A percentile compares a stretch with the other conserved stretches of the same genome.
phyloP scores from a whole-genome alignment of 768 basidiomycete species.

The Tubosaeta brunneosetosa region DNA sequence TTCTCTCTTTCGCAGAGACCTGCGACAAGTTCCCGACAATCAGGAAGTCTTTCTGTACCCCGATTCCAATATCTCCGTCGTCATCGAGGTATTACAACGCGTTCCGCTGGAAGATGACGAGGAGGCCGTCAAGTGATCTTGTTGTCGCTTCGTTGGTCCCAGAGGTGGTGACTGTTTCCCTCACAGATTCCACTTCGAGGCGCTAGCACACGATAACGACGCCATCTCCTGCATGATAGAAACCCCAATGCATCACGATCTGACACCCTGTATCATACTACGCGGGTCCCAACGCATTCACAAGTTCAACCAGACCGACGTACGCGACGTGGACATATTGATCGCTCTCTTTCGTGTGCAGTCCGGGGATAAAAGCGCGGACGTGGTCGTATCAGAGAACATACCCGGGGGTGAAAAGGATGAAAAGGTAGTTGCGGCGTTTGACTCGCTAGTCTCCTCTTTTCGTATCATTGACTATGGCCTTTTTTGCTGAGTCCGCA shows the following conservation, averaged over 20 bases:
- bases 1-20: conserved; percentile 34
- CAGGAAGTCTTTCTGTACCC: conserved; percentile 89
- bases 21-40: conserved; percentile 88
- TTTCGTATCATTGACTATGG: conserved; percentile 63
- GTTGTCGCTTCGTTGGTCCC: conserved; percentile 1
- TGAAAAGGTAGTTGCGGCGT: conserved; percentile 39
- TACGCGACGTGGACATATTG: conserved; percentile 71
- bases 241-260: conserved; percentile 35
- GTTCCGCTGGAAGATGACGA: conserved; percentile 53
- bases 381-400: conserved; percentile 84
- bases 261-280: conserved; percentile 52
- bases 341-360: conserved; percentile 79
- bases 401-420: conserved; percentile 49
- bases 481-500: conserved; percentile 54
- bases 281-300: conserved; percentile 64
- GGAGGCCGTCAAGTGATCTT: conserved; percentile 65
- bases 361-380: conserved; percentile 50
- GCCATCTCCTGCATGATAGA: conserved; percentile 51
- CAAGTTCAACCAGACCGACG: conserved; percentile 64
- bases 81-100: conserved; percentile 79
- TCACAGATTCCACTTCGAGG: conserved; percentile 82
- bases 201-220: conserved; percentile 87
- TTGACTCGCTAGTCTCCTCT: conserved; percentile 51
- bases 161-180: conserved; percentile 3
- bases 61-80: conserved; percentile 63